A percentile compares a stretch with the other conserved stretches of the same genome.
phyloP scores from a whole-genome alignment of 2,329 filamentous ascomycete species.

The Curvularia spicifera region DNA sequence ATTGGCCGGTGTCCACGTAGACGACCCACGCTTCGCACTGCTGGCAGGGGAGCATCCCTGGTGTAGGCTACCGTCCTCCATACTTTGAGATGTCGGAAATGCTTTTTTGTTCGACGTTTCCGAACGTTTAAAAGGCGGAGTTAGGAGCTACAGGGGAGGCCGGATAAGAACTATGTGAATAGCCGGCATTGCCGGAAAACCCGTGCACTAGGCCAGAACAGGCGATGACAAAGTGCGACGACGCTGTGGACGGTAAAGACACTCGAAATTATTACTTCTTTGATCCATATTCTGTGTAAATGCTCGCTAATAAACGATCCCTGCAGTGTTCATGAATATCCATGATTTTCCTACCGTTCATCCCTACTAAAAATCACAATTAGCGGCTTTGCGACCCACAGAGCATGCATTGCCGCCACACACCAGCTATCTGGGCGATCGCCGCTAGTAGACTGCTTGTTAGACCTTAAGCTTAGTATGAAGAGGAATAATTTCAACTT shows the following conservation, averaged over 20 bases:
- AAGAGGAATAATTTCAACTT: too few species aligned
- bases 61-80: slow-evolving; percentile 6
- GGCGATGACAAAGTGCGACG: neutral
- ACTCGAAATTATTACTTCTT: neutral
- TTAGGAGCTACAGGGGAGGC: slow-evolving; percentile 6
- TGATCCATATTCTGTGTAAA: neutral
- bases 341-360: too few species aligned
- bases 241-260: too few species aligned
- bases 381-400: too few species aligned
- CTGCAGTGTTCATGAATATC: neutral
- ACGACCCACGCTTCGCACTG: slow-evolving; percentile 12
- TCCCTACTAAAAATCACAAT: too few species aligned
- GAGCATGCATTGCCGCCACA: too few species aligned
- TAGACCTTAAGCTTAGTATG: too few species aligned
- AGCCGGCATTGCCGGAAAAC: slow-evolving; percentile 19
- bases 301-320: neutral
- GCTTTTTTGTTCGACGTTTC: neutral
- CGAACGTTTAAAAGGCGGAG: slow-evolving; percentile 11
- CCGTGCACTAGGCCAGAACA: slow-evolving; percentile 12
- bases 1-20: slow-evolving; percentile 26
- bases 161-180: slow-evolving; percentile 15
- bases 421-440: too few species aligned
- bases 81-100: neutral
- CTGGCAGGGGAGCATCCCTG: neutral
- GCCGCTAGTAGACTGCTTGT: too few species aligned